Evolutionary conservation across 768 basidiomycete species (phyloP).

Genomic region (Termitomyces sp.): DNA sequence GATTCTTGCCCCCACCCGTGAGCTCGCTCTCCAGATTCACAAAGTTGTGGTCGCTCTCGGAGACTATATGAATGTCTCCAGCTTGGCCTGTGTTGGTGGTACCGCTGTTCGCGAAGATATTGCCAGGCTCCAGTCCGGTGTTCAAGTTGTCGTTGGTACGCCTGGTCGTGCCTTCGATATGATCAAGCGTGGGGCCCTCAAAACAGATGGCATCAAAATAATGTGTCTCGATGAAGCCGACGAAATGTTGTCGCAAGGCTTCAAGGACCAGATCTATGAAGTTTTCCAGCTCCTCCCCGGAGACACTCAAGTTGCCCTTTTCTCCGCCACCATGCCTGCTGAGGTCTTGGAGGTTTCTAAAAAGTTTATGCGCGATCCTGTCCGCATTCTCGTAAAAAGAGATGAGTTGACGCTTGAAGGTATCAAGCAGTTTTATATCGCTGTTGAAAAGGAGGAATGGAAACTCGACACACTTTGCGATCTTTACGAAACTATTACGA

Average conservation of each 20-base stretch:
- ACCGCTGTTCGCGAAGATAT: conserved; percentile 99
- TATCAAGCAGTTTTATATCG: conserved; percentile 99
- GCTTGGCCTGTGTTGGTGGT: conserved; percentile 96
- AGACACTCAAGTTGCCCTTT: conserved; percentile 94
- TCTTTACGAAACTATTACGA: conserved; percentile 97
- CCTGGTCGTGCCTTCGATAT: conserved; percentile 97
- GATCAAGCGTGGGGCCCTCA: conserved; percentile 92
- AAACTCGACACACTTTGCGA: conserved; percentile 98
- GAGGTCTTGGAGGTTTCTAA: conserved; percentile 98
- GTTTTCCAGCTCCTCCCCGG: conserved; percentile 96
- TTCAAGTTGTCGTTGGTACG: conserved; percentile 90
- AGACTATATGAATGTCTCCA: conserved; percentile 94
- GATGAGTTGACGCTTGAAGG: conserved; percentile 98
- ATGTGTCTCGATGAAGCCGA: conserved; percentile 99
- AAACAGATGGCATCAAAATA: conserved; percentile 83
- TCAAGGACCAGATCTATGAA: conserved; percentile 99
- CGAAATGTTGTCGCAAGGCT: conserved; percentile 97
- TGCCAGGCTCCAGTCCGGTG: conserved; percentile 91
- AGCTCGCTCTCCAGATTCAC: conserved; percentile 98
- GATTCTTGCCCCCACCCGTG: conserved; percentile 96
- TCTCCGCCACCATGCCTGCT: conserved; percentile 96
- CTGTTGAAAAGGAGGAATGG: conserved; percentile 99
- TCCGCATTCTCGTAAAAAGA: conserved; percentile 96
- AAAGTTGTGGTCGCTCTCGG: conserved; percentile 96
- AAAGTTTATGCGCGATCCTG: conserved; percentile 98